Evolutionary conservation across 495 filamentous ascomycete genomes (phyloP), one percentile per base, ranked within the genome.

Genomic region (Tuber aestivum): DNA sequence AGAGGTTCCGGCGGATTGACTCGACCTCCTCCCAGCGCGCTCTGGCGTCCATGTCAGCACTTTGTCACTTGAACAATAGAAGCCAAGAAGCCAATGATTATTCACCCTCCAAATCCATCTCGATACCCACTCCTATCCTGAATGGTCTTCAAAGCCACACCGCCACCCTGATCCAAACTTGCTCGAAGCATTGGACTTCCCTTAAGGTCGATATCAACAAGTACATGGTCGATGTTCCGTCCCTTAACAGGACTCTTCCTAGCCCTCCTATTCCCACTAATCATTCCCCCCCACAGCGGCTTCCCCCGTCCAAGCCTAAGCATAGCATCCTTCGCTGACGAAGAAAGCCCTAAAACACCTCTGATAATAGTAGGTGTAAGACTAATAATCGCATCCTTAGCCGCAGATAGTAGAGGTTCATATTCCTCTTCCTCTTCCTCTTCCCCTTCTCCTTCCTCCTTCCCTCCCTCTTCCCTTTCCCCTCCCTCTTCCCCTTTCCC

Each of bases 341-440:
- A 61, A 61, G 50, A 32, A 32, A 32, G 9, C n/a, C n/a, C 12
- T n/a, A 61, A 32, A 27, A 2, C 50, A 61, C 32, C 4, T 35
- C n/a, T 71, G 10, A 71, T 42, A 42, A 71, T 71, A 3, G 38
- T 42, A 71, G 41, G 69, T 35, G 69, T 40, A 71, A 40, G 10
- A 40, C 10, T 3, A 42, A 40, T 4, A n/a, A 42, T 42, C 2
- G 35, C n/a, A 40, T 71, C 21, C 27, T 20, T 40, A 12, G 37
- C 35, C 37, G 69, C 69, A 32, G 69, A 40, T 12, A 42, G 18
- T 18, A 42, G 38, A 27, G 32, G 69, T 35, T 9, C 32, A 42
- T 42, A 21, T 41, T 75, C 72, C 18, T 56, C 42, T 23, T 72
- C 74, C 35, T 18, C 72, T 23, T 75, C 44, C 35, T 76, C 74